Conservation (phyloP, 2,329 filamentous ascomycete species). For the Orbilia quercus region DNA sequence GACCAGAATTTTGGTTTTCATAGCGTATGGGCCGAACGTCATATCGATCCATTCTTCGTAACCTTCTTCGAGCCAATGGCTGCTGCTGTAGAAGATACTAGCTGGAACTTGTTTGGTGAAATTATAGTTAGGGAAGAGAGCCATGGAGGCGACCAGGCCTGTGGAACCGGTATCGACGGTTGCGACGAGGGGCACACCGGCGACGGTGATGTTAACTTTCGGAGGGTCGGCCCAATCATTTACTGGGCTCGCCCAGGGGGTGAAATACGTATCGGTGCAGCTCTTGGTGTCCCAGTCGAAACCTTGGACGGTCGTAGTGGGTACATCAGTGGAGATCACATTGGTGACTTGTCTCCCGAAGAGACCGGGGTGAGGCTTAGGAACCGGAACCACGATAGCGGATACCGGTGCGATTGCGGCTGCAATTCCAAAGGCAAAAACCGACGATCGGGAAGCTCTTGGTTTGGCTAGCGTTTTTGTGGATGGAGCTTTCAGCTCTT, state of each 20-base stretch:
- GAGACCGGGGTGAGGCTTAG: neutral
- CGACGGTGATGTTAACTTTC: slow-evolving; percentile 38
- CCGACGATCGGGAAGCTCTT: slow-evolving; percentile 1
- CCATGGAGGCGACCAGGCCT: slow-evolving; percentile 32
- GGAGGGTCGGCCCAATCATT: slow-evolving; percentile 29
- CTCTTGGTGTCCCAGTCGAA: slow-evolving; percentile 38
- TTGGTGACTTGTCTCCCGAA: slow-evolving; percentile 17
- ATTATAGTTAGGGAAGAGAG: slow-evolving; percentile 28
- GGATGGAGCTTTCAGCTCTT: neutral
- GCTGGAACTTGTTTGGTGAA: slow-evolving; percentile 31
- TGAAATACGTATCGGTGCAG: slow-evolving; percentile 27
- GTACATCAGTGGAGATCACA: slow-evolving; percentile 5
- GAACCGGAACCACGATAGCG: slow-evolving; percentile 11
- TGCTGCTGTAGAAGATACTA: slow-evolving; percentile 45
- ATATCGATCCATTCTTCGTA: slow-evolving; percentile 54
- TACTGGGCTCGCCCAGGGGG: slow-evolving; percentile 32
- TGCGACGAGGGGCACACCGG: slow-evolving; percentile 29
- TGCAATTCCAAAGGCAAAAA: slow-evolving; percentile 13
- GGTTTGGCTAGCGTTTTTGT: slow-evolving; percentile 9
- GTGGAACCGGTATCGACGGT: slow-evolving; percentile 47
- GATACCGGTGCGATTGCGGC: slow-evolving; percentile 5
- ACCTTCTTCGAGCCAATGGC: slow-evolving; percentile 52
- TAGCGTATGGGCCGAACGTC: slow-evolving; percentile 36
- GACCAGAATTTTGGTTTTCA: slow-evolving; percentile 40
- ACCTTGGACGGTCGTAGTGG: slow-evolving; percentile 10